Percentiles rank a stretch among this genome's conserved stretches.
Evolutionary conservation across 225 moss, liverwort and hornwort species (phyloP).

Genomic region (Neckera pumila): DNA sequence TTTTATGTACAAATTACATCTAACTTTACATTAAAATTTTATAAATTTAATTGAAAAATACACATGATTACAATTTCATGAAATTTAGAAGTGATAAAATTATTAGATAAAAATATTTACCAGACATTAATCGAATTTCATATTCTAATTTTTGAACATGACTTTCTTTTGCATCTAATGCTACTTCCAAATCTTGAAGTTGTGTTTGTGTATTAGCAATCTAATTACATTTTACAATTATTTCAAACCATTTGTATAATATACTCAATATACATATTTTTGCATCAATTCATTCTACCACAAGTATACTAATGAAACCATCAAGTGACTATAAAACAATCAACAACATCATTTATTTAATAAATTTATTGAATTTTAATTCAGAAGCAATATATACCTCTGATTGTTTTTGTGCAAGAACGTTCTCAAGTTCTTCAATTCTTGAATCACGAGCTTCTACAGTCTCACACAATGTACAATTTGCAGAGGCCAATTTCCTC

Average conservation of each 20-base stretch:
- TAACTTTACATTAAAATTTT: not conserved
- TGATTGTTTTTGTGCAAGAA: slow-evolving; percentile 47
- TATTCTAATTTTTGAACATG: slow-evolving; percentile 87
- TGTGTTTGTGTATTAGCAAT: slow-evolving; percentile 56
- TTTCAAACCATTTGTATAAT: not conserved
- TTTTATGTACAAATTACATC: not conserved
- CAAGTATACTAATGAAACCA: not conserved
- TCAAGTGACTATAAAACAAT: not conserved
- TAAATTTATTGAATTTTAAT: not conserved
- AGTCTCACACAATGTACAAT: slow-evolving; percentile 76
- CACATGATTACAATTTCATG: not conserved
- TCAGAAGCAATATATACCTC: not conserved
- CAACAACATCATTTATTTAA: not conserved
- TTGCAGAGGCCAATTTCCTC: slow-evolving; percentile 75
- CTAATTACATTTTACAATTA: not conserved
- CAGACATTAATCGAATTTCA: slow-evolving; percentile 69
- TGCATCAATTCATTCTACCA: not conserved
- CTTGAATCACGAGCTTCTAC: slow-evolving; percentile 75
- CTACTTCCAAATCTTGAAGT: slow-evolving; percentile 76
- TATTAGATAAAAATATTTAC: not conserved
- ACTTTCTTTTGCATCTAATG: slow-evolving; percentile 87
- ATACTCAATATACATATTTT: too few species aligned
- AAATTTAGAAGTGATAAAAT: too few species aligned
- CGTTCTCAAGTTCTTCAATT: slow-evolving; percentile 65
- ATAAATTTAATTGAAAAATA: not conserved